These are phyloP conservation scores for Teratosphaeria gauchensis DNA, from an alignment of 2,329 filamentous ascomycete species.

Conservation along the genomic window DNA sequence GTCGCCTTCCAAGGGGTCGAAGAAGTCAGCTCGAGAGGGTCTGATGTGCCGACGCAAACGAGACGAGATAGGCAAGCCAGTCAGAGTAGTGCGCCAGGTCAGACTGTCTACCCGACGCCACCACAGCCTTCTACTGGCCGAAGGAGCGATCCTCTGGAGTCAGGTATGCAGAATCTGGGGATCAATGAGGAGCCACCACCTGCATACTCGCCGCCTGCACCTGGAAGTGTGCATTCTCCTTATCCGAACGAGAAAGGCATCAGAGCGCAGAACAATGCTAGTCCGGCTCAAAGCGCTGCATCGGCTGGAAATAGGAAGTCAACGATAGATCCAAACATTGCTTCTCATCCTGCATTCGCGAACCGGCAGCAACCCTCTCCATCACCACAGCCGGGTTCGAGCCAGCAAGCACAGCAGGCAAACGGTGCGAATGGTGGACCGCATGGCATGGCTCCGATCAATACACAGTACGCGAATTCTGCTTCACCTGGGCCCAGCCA, in stretches of 20 bases:
- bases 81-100: conserved; percentile 18
- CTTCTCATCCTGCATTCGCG: conserved; percentile 80
- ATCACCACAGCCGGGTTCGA: conserved; percentile 37
- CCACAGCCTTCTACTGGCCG: conserved; percentile 34
- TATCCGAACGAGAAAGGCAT: conserved; percentile 70
- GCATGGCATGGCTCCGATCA: conserved; percentile 32
- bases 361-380: conserved; percentile 45
- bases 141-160: conserved; percentile 53
- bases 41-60: conserved; percentile 9
- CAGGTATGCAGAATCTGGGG: conserved; percentile 76
- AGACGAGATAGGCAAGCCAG: conserved; percentile 7
- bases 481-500: conserved; percentile 27
- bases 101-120: conserved; percentile 31
- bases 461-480: conserved; percentile 26
- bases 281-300: conserved; percentile 19
- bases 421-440: conserved; percentile 22
- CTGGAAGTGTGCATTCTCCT: conserved; percentile 39
- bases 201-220: conserved; percentile 60
- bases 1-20: conserved; percentile 83
- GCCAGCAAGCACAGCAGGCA: neutral
- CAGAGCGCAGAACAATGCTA: conserved; percentile 31
- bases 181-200: conserved; percentile 78
- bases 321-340: conserved; percentile 30
- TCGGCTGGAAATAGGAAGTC: conserved; percentile 15
- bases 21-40: conserved; percentile 43